Evolutionary conservation across 2,329 filamentous ascomycete genomes (phyloP), one percentile per base, ranked within the genome.

Genomic region (Parafenestella ontariensis): DNA sequence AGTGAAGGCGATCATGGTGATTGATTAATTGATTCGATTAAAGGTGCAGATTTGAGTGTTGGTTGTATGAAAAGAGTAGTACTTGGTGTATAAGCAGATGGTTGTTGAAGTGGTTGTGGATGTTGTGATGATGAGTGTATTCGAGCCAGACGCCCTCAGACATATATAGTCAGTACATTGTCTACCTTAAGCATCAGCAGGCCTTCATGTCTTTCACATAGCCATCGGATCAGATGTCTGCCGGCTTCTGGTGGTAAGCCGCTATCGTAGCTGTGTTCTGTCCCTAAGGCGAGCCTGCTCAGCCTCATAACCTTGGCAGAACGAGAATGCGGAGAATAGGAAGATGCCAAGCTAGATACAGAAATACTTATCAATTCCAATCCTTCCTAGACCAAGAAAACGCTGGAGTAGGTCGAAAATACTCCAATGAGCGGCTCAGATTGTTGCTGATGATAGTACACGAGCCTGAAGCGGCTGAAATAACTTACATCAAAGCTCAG

Each of bases 1-100:
- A 10, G 60, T 65, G 55, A 65, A 62, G 47, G 62, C 53, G 42
- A 69, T 55, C 70, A 72, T 72, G 46, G 57, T 68, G 59, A 58
- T 5, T 44, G 57, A 31, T 59, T 58, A 44, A 36, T 52, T 58
- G 50, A 42, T 62, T 55, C 23, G 49, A 26, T 50, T 24, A n/a
- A 28, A 42, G 26, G 46, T 42, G 46, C 28, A 24, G 18, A 15
- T 40, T 15, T 42, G 20, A 41, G 34, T 26, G 24, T 43, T 28
- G 10, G 28, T 9, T 48, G 23, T n/a, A 40, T 20, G 15, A 11
- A 29, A 17, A 44, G 21, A 53, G 37, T 37, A 47, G 34, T 23
- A 33, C 50, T 24, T 50, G 56, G 48, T 55, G 42, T 54, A 62
- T 52, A 61, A 28, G 20, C 23, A 50, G 51, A 21, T 37, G 24